A percentile compares a stretch with the other conserved stretches of the same genome.
phyloP scores from a whole-genome alignment of 2,329 filamentous ascomycete species.

The Dothiorella sarmentorum region DNA sequence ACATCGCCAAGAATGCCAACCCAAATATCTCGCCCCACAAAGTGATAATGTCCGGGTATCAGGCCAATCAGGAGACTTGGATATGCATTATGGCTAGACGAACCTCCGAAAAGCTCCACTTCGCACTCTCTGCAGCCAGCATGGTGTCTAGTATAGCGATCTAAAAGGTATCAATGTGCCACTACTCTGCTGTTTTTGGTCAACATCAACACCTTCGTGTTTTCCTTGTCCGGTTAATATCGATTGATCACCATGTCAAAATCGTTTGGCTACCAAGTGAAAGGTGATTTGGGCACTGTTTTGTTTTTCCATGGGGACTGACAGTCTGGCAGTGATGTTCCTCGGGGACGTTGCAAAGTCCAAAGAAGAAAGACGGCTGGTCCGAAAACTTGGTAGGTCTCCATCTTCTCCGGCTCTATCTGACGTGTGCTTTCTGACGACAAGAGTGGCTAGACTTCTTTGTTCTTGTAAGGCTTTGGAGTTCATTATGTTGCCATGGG shows the following conservation, averaged over 20 bases:
- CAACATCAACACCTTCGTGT: neutral
- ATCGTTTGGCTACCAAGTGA: neutral
- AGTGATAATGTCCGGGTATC: neutral
- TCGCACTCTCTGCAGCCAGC: neutral
- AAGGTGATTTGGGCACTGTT: neutral
- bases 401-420: constrained; percentile 4
- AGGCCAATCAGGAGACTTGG: neutral
- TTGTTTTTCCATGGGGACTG: neutral
- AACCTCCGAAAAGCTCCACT: neutral
- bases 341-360: constrained; percentile 19
- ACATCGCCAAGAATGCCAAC: constrained; percentile 7
- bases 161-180: neutral
- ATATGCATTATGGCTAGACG: neutral
- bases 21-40: neutral
- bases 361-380: constrained; percentile 25
- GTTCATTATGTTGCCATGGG: neutral
- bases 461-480: constrained; percentile 22
- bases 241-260: neutral
- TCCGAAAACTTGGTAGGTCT: constrained; percentile 27
- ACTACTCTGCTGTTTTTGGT: neutral
- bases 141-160: neutral
- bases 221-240: neutral
- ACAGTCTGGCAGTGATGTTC: neutral
- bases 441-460: constrained; percentile 25
- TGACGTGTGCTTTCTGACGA: neutral